Evolutionary conservation across 106 monocot species (phyloP).

Genomic region (Dioscorea alata): DNA sequence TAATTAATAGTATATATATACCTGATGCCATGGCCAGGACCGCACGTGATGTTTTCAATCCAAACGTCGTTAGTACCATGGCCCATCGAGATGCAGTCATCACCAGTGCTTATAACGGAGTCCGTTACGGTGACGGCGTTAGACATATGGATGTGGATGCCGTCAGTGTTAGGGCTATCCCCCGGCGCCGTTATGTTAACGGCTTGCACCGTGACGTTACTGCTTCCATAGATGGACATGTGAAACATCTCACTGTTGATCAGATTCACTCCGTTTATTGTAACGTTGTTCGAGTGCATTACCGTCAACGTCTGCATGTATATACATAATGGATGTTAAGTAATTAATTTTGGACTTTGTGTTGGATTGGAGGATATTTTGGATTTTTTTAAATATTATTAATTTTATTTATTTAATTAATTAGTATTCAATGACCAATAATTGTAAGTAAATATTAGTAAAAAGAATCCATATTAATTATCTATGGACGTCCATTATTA

Average conservation of each 20-base stretch:
- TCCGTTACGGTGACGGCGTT: slow-evolving; percentile 15
- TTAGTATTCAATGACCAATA: too few species aligned
- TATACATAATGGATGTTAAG: too few species aligned
- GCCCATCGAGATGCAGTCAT: slow-evolving; percentile 54
- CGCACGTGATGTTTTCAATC: slow-evolving; percentile 27
- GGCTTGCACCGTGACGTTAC: slow-evolving; percentile 5
- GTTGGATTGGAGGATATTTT: too few species aligned
- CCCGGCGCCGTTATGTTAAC: slow-evolving; percentile 25
- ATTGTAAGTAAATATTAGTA: too few species aligned
- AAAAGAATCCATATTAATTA: too few species aligned
- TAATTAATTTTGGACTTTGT: too few species aligned
- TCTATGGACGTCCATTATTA: too few species aligned
- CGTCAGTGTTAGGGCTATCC: slow-evolving; percentile 54
- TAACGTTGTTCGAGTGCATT: slow-evolving; percentile 12
- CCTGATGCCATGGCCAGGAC: slow-evolving; percentile 48
- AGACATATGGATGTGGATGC: slow-evolving; percentile 38
- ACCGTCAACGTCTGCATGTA: slow-evolving; percentile 28
- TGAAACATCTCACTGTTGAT: slow-evolving; percentile 34
- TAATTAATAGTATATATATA: background rate
- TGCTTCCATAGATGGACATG: slow-evolving; percentile 27
- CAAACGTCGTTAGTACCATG: slow-evolving; percentile 24
- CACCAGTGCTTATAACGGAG: slow-evolving; percentile 30
- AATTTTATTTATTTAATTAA: too few species aligned
- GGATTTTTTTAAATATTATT: too few species aligned
- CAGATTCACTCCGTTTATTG: slow-evolving; percentile 21